Evolutionary conservation across 2,329 filamentous ascomycete species (phyloP).

Genomic region (Colletotrichum zoysiae): DNA sequence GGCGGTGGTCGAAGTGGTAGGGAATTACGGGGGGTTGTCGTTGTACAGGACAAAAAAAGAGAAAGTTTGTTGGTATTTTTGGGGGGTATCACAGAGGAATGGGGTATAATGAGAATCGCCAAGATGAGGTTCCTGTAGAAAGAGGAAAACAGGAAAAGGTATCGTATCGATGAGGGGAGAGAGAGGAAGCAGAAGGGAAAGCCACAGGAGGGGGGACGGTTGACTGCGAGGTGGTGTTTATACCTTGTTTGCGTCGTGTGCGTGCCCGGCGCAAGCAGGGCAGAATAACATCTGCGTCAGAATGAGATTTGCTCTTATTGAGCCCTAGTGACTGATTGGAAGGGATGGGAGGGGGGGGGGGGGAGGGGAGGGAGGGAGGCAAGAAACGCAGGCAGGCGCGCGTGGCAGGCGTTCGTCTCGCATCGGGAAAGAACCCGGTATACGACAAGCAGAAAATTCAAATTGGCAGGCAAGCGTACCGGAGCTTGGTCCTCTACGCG

Average conservation of each 20-base stretch:
- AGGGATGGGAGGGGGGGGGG: constrained; percentile 7
- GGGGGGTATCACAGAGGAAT: constrained; percentile 39
- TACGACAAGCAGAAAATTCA: background rate
- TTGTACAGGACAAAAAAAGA: constrained; percentile 18
- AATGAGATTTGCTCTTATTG: constrained; percentile 14
- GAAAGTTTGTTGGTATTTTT: constrained; percentile 4
- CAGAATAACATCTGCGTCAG: constrained; percentile 24
- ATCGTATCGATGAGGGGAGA: constrained; percentile 32
- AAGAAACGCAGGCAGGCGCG: constrained; percentile 12
- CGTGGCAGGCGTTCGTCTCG: constrained; percentile 16
- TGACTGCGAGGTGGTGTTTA: constrained; percentile 34
- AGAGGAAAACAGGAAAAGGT: constrained; percentile 32
- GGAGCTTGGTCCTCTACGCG: constrained; percentile 31
- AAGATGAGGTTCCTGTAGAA: constrained; percentile 31
- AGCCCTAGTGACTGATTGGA: constrained; percentile 8
- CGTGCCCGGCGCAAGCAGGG: constrained; percentile 7
- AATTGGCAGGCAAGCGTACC: constrained; percentile 14
- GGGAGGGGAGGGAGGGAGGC: background rate
- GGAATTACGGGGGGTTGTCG: constrained; percentile 20
- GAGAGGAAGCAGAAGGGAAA: background rate
- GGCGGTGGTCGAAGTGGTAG: background rate
- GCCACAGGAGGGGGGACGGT: background rate
- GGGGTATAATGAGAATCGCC: constrained; percentile 39
- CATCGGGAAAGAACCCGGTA: constrained; percentile 7
- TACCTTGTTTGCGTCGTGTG: constrained; percentile 9